phyloP scores from a whole-genome alignment of 1,139 yeast genomes.

The Blastobotrys elegans region DNA sequence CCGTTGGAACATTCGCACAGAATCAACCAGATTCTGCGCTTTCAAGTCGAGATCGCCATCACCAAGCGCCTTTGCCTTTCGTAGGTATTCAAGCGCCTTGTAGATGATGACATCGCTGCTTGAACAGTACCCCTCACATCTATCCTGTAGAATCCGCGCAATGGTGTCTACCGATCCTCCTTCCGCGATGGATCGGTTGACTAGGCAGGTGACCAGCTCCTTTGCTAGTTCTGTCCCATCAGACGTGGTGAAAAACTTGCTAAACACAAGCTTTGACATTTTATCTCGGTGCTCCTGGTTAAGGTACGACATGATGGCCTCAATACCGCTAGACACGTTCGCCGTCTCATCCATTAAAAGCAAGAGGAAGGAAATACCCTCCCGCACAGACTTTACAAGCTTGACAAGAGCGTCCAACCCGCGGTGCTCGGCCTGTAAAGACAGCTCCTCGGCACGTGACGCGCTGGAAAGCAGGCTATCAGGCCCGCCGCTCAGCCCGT shows the following conservation, averaged over 20 bases:
- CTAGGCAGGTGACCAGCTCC: slow-evolving; percentile 82
- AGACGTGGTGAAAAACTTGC: slow-evolving; percentile 67
- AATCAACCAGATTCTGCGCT: slow-evolving; percentile 63
- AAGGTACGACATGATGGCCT: slow-evolving; percentile 66
- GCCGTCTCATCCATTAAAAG: slow-evolving; percentile 72
- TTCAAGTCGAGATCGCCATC: slow-evolving; percentile 60
- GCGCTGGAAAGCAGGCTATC: slow-evolving; percentile 22
- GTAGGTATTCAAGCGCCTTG: slow-evolving; percentile 87
- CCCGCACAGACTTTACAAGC: slow-evolving; percentile 74
- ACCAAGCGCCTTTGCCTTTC: slow-evolving; percentile 77
- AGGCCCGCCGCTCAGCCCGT: slow-evolving; percentile 38
- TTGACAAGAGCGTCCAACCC: slow-evolving; percentile 77
- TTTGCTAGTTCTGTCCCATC: slow-evolving; percentile 66
- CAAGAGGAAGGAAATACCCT: slow-evolving; percentile 81
- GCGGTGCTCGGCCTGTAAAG: slow-evolving; percentile 86
- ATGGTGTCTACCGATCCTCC: slow-evolving; percentile 94
- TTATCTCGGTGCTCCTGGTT: slow-evolving; percentile 63
- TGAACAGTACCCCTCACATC: slow-evolving; percentile 94
- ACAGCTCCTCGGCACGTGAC: slow-evolving; percentile 46
- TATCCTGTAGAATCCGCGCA: slow-evolving; percentile 81
- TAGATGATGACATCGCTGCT: slow-evolving; percentile 90
- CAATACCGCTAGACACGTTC: slow-evolving; percentile 39
- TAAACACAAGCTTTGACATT: slow-evolving; percentile 61
- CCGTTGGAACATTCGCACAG: slow-evolving; percentile 70
- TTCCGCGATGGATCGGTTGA: slow-evolving; percentile 78